Percentiles rank a stretch among this genome's conserved stretches.
phyloP scores from a whole-genome alignment of 2,329 filamentous ascomycete species.

The Thelonectria blattea region DNA sequence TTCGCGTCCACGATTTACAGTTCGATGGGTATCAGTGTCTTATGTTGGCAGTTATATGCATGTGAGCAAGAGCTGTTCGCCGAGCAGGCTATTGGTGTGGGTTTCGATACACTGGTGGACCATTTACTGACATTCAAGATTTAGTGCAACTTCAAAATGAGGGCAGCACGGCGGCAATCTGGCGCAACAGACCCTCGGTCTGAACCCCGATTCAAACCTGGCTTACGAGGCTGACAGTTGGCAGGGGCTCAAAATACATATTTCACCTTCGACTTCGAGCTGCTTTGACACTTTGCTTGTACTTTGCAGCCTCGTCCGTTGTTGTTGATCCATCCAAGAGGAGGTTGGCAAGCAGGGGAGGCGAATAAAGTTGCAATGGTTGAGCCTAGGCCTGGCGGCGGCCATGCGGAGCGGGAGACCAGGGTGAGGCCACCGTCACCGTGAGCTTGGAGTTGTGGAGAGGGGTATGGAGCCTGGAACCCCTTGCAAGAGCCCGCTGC shows the following conservation, averaged over 20 bases:
- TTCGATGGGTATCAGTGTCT: no score
- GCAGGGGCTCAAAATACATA: not conserved
- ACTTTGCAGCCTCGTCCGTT: not conserved
- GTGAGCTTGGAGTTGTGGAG: constrained; percentile 37
- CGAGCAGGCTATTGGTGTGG: no score
- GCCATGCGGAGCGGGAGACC: constrained; percentile 39
- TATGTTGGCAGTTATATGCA: no score
- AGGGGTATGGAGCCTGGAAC: constrained; percentile 30
- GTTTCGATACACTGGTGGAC: no score
- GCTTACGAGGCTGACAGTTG: no score
- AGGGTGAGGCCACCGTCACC: constrained; percentile 34
- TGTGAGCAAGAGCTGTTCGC: no score
- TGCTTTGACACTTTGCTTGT: not conserved
- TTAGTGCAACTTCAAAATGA: no score
- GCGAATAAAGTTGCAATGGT: constrained; percentile 33
- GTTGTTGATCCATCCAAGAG: not conserved
- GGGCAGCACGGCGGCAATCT: no score
- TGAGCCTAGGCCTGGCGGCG: constrained; percentile 29
- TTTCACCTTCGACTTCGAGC: not conserved
- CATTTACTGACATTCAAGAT: no score
- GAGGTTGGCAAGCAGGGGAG: constrained; percentile 15
- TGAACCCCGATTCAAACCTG: no score
- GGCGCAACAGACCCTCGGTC: no score
- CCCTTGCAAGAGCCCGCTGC: constrained; percentile 37
- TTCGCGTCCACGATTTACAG: no score